Evolutionary conservation across 371 early-diverging fungal genomes (phyloP).

Genomic region (Mortierella sp.): DNA sequence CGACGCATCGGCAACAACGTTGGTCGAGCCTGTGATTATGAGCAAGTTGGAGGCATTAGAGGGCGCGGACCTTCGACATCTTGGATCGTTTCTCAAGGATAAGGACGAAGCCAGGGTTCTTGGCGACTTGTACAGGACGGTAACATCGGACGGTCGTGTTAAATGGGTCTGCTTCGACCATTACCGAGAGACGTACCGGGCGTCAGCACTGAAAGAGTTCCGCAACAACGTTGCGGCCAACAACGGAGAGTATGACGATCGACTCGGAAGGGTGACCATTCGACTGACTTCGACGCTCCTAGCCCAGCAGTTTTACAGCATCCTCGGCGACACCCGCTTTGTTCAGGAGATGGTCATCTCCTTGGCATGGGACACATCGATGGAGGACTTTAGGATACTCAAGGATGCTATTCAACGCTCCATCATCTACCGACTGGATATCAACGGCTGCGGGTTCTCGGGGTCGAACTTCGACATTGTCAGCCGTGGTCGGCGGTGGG

Average conservation of each 20-base stretch:
- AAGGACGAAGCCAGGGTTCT: not conserved
- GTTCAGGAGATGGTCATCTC: not conserved
- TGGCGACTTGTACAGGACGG: slow-evolving; percentile 9
- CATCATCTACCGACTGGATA: not conserved
- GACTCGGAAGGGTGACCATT: not conserved
- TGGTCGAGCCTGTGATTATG: too few relatives aligned
- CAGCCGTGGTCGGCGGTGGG: slow-evolving; percentile 13
- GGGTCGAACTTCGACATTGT: not conserved
- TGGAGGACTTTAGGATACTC: not conserved
- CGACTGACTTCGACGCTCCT: not conserved
- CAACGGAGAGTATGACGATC: not conserved
- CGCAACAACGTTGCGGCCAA: not conserved
- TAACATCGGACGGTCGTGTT: slow-evolving; percentile 12
- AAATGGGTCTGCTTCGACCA: slow-evolving; percentile 22
- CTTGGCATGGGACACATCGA: slow-evolving; percentile 3
- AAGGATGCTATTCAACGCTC: not conserved
- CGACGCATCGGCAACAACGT: not conserved
- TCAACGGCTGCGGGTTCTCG: not conserved
- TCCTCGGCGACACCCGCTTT: not conserved
- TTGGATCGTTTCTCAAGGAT: not conserved
- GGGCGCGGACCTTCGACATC: slow-evolving; percentile 5
- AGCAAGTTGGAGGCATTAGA: not conserved
- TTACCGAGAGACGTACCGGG: not conserved
- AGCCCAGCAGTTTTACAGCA: not conserved
- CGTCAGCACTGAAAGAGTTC: not conserved